Base-by-base conservation (phyloP, 2,329 filamentous ascomycete species). In the Monilinia fructicola region DNA sequence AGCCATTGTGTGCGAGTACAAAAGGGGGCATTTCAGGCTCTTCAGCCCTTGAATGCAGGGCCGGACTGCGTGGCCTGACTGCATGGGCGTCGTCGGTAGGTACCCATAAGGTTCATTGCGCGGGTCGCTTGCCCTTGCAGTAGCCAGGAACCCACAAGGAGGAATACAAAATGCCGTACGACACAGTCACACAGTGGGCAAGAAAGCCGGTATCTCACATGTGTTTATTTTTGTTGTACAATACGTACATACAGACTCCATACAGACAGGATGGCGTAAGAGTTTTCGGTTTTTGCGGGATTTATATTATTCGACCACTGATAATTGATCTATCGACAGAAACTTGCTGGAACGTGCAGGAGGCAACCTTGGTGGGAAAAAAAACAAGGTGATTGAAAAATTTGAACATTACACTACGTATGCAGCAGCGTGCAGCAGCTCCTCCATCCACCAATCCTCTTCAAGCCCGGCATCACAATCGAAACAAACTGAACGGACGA, bases 221-320 rank as follows among this genome's bases (percentile, higher is more conserved):
- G 55, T 46, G 26, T n/a, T 31, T 46, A 4, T 58, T 35, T 35
- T 7, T 35, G 31, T 35, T 35, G 31, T 35, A 35, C 31, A n/a
- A n/a, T n/a, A n/a, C n/a, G n/a, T n/a, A n/a, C n/a, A n/a, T n/a
- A n/a, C n/a, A n/a, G n/a, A n/a, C n/a, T n/a, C n/a, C n/a, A n/a
- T n/a, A n/a, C n/a, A n/a, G n/a, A 21, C 23, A 23, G 28, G 4
- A 55, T 64, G 61, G 53, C 62, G 62, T 42, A 40, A 40, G 38
- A 14, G 40, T 16, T 16, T 16, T 42, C n/a, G 35, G 35, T 42
- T 52, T 52, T 50, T 60, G 56, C 56, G 56, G 44, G 28, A 60
- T 50, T 55, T 38, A 38, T 12, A 38, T 50, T 26, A 38, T 50
- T 50, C 28, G 28, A 44, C 44, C 16, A n/a, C n/a, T 18, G 4